Evolutionary conservation across 805 yeast genomes (phyloP), one percentile per base, ranked within the genome.

Genomic region (Metschnikowia vanudenii): DNA sequence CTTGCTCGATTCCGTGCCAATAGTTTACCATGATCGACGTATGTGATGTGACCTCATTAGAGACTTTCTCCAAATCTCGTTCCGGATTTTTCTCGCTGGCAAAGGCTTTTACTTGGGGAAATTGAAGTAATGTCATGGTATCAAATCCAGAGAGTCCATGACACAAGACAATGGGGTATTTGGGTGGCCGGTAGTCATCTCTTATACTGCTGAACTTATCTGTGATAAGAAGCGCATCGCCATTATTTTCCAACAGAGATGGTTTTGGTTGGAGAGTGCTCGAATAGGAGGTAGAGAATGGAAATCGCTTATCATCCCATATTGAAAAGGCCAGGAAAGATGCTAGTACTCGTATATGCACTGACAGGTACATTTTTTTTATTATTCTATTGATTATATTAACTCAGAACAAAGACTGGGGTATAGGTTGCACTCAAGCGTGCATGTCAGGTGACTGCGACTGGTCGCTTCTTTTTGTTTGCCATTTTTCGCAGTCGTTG

Each of bases 101-200:
- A 7, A 36, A 28, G 7, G 41, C 47, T 35, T 39, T 31, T 37
- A 53, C 37, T 38, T 46, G 56, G 17, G 58, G 58, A 30, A 47
- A 44, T 33, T 43, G 49, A 28, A 55, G 41, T 13, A 55, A 43
- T 34, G 56, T 46, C 36, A 71, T 47, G 41, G 62, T 73, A 56
- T 87, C 95, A 56, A 88, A 89, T 1, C 97, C 97, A 0, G 88
- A 80, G 19, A 89, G 74, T 0, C 97, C 97, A 68, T 89, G 97
- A 57, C 96, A 89, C 22, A 89, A 64, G 0, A 89, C 85, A 1
- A 89, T 79, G 0, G 96, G 96, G 57, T 75, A 70, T 53, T 78
- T 78, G 0, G 95, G 90, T 4, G 84, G 75, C 11, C 63, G 58
- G 57, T 83, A 85, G 26, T 68, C 51, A 8, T 72, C 65, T 50